Base-by-base conservation (phyloP, 768 basidiomycete species). In the Leccinum truebloodii region DNA sequence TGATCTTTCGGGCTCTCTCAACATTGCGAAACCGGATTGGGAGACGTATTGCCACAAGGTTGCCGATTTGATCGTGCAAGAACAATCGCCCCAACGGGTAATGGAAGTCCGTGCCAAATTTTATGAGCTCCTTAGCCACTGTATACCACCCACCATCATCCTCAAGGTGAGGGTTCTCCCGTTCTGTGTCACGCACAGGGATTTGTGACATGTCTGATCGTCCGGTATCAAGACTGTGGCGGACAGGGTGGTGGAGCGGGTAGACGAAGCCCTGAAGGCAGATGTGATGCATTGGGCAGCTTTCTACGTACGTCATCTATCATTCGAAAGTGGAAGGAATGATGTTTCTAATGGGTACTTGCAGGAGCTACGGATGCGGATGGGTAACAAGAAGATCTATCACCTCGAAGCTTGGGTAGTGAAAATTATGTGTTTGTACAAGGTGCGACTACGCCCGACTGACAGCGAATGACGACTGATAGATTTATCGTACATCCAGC, bases 231-330 rank as follows among this genome's bases (percentile, higher is more conserved):
- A 97, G 96, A 99, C 96, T 3, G 85, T 98, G 41, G 91, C 95
- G 16, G 92, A 94, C 59, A 84, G 87, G 8, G 83, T 98, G 16
- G 87, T 94, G 26, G 90, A 94, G 51, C 84, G 86, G 61, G 91
- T 96, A 4, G 95, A 98, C 72, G 95, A 98, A 71, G 81, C 81
- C 54, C 72, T 99, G 59, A 97, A 95, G 76, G 86, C 89, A 0
- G 94, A 98, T 67, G 87, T 98, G 66, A 92, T 98, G 81, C 94
- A 97, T 71, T 98, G 95, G 95, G 94, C 96, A 4, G 94, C 97
- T 24, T 89, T 96, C 71, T 98, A 98, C 73, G 94, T 94, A 69
- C 62, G 91, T 76, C 20, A 26, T 35, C 18, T 24, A 46, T 55
- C 37, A 51, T 58, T 54, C 18, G 37, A 22, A 26, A 10, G 28